Percentiles rank a stretch among this genome's conserved stretches.
phyloP scores from a whole-genome alignment of 805 yeast genomes.

The Kodamaea nitidulidarum region DNA sequence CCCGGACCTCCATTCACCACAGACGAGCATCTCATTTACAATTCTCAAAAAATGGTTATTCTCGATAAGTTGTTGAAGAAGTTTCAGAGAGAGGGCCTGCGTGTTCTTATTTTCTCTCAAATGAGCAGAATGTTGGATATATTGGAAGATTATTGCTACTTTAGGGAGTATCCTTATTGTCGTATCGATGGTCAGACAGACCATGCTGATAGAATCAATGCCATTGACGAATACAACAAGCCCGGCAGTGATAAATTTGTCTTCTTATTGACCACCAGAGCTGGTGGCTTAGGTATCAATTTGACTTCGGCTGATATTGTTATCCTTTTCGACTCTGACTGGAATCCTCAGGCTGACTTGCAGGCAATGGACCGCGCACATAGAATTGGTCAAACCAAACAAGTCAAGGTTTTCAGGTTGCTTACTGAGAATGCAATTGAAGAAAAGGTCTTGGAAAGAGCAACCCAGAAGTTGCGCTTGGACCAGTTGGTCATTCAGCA shows the following conservation, averaged over 20 bases:
- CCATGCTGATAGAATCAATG: constrained; percentile 68
- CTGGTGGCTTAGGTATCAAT: constrained; percentile 87
- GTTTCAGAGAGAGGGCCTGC: constrained; percentile 63
- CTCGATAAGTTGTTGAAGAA: constrained; percentile 63
- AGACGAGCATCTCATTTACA: constrained; percentile 74
- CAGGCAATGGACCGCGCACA: constrained; percentile 91
- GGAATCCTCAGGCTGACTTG: constrained; percentile 88
- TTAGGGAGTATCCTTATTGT: constrained; percentile 67
- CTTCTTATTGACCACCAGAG: constrained; percentile 77
- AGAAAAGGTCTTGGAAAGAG: constrained; percentile 77
- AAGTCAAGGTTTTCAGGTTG: constrained; percentile 73
- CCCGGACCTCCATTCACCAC: constrained; percentile 88
- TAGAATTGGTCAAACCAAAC: constrained; percentile 82
- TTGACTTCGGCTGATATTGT: constrained; percentile 79
- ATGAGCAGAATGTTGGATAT: constrained; percentile 82
- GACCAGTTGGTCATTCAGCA: constrained; percentile 84
- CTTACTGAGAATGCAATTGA: constrained; percentile 81
- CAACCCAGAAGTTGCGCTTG: constrained; percentile 71
- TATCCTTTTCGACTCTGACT: constrained; percentile 72
- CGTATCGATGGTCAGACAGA: constrained; percentile 83
- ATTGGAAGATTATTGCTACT: constrained; percentile 71
- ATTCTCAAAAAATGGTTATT: constrained; percentile 68
- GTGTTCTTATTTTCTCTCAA: constrained; percentile 77
- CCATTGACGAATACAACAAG: constrained; percentile 77
- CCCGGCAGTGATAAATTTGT: constrained; percentile 69